Evolutionary conservation across 257 asterid species (phyloP).

Genomic region (Nicotiana paniculata): DNA sequence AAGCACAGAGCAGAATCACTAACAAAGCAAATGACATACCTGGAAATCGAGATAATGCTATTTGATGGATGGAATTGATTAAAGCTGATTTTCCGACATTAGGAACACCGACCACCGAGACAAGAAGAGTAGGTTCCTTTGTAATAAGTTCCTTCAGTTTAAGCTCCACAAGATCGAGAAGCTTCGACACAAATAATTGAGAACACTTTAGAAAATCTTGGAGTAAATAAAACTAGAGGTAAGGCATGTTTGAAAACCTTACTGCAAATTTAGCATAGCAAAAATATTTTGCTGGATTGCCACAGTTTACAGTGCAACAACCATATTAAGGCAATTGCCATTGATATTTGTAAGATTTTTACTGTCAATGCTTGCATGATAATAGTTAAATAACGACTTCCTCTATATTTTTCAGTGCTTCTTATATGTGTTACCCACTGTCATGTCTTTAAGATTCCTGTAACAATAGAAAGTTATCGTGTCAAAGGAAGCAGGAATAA

Average conservation of each 20-base stretch:
- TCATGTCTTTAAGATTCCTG: no score
- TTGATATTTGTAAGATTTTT: not conserved
- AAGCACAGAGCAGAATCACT: not conserved
- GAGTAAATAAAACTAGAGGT: not conserved
- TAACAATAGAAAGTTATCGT: no score
- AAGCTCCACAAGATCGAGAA: conserved; percentile 84
- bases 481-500: no score
- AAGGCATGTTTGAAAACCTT: not conserved
- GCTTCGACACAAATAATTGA: conserved; percentile 37
- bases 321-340: not conserved
- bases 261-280: not conserved
- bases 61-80: conserved; percentile 76
- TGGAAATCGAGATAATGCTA: conserved; percentile 79
- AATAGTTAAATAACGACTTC: no score
- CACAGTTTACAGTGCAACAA: not conserved
- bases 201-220: conserved; percentile 20
- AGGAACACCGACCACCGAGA: conserved; percentile 95
- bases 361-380: not conserved
- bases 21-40: conserved; percentile 33
- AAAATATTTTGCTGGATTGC: not conserved
- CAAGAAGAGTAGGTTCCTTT: conserved; percentile 84
- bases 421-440: no score
- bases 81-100: conserved; percentile 93
- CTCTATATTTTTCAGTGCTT: no score
- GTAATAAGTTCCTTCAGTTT: conserved; percentile 70